Conservation (phyloP, 2,329 filamentous ascomycete genomes). For the Aspergillus sp. region DNA sequence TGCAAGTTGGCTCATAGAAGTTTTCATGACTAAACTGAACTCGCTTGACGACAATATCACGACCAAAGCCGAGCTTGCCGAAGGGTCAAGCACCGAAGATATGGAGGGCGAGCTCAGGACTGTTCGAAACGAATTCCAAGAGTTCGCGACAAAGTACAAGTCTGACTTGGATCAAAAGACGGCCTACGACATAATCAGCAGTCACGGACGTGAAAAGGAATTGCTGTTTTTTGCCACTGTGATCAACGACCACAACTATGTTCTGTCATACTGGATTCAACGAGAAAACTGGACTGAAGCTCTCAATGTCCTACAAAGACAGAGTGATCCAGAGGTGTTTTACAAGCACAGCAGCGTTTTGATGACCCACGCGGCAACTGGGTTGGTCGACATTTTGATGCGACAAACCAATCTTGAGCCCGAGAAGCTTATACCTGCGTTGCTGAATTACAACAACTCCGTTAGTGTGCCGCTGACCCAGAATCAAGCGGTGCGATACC, state of each 20-base stretch:
- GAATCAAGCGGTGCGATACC: conserved; percentile 91
- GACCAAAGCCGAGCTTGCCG: conserved; percentile 78
- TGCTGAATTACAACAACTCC: conserved; percentile 85
- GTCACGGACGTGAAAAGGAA: conserved; percentile 91
- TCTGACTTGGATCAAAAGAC: conserved; percentile 85
- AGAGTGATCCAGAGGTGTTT: conserved; percentile 89
- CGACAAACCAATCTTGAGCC: conserved; percentile 82
- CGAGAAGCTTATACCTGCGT: conserved; percentile 84
- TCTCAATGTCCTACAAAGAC: conserved; percentile 83
- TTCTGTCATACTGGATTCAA: conserved; percentile 96
- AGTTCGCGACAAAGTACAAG: conserved; percentile 84
- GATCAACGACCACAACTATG: conserved; percentile 89
- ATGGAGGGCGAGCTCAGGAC: conserved; percentile 65
- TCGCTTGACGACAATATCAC: conserved; percentile 91
- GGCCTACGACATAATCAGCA: conserved; percentile 92
- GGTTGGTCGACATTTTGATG: conserved; percentile 94
- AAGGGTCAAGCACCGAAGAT: conserved; percentile 68
- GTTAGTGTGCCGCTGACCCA: conserved; percentile 66
- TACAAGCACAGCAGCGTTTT: conserved; percentile 97
- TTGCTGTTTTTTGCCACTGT: conserved; percentile 86
- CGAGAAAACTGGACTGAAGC: conserved; percentile 88
- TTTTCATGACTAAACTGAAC: conserved; percentile 97
- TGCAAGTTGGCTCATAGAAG: conserved; percentile 88
- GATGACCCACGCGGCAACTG: conserved; percentile 81
- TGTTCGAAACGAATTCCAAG: conserved; percentile 77